These are phyloP conservation scores for Aspergillus ochraceoroseus DNA, from an alignment of 2,329 filamentous ascomycete species.

Conservation along the genomic window DNA sequence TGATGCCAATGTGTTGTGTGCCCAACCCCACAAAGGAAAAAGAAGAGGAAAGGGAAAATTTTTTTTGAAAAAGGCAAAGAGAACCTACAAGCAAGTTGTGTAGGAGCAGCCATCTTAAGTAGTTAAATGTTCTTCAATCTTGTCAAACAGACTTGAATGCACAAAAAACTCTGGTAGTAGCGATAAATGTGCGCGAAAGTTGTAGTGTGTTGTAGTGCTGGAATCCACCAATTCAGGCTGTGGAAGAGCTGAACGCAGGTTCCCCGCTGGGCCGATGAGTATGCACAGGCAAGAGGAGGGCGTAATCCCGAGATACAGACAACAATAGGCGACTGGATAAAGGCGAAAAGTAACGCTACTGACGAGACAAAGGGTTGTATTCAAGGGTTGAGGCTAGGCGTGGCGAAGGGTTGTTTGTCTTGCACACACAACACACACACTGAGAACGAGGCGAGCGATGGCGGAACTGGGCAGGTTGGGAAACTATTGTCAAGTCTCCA, in stretches of 20 bases:
- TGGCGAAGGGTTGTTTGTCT: slow-evolving; percentile 21
- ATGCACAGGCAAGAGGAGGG: slow-evolving; percentile 7
- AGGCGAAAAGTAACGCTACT: slow-evolving; percentile 5
- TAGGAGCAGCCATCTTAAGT: slow-evolving; percentile 69
- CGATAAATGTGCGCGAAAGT: slow-evolving; percentile 9
- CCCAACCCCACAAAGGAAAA: too few relatives aligned
- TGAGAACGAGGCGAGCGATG: slow-evolving; percentile 21
- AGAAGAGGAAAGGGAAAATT: too few relatives aligned
- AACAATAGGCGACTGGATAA: slow-evolving; percentile 1
- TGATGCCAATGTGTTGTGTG: too few relatives aligned
- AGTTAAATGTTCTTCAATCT: slow-evolving; percentile 10
- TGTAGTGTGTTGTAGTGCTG: slow-evolving; percentile 5
- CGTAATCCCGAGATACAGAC: not conserved
- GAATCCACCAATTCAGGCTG: slow-evolving; percentile 9
- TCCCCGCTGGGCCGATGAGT: slow-evolving; percentile 9
- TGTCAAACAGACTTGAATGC: slow-evolving; percentile 9
- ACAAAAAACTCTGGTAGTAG: slow-evolving; percentile 7
- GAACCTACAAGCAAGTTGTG: slow-evolving; percentile 86
- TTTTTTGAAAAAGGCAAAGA: too few relatives aligned
- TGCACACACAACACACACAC: slow-evolving; percentile 21
- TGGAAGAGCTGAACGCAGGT: slow-evolving; percentile 10
- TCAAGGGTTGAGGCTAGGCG: slow-evolving; percentile 12
- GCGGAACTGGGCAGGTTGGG: slow-evolving; percentile 18
- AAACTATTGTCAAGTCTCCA: slow-evolving; percentile 25
- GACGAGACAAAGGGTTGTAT: slow-evolving; percentile 6